Percentiles rank a stretch among this genome's conserved stretches.
Conservation (phyloP, 169 alveolate genomes). For the Eimeria sp. region DNA sequence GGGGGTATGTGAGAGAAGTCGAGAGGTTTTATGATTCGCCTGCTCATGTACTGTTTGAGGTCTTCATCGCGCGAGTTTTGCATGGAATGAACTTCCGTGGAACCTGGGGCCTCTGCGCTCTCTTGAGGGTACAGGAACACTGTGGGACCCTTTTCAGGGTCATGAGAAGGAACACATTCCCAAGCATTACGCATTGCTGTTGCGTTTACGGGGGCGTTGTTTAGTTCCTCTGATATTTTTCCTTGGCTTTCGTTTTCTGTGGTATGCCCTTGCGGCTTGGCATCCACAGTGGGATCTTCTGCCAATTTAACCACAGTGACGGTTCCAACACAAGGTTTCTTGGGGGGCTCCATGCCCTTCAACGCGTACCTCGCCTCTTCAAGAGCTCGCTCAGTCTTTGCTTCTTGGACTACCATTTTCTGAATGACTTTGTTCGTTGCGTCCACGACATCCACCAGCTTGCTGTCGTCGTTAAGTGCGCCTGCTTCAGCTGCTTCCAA, state of each 20-base stretch:
- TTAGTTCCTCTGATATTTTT: neutral
- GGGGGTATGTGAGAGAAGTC: constrained; percentile 79
- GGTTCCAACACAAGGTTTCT: neutral
- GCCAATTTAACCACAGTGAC: neutral
- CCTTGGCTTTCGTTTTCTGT: neutral
- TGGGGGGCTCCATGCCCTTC: constrained; percentile 55
- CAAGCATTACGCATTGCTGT: constrained; percentile 22
- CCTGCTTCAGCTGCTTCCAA: constrained; percentile 76
- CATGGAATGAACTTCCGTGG: neutral
- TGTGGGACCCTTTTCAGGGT: constrained; percentile 65
- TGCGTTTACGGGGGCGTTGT: neutral
- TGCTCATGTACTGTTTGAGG: neutral
- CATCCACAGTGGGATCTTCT: neutral
- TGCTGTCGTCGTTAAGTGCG: constrained; percentile 59
- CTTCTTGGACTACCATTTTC: constrained; percentile 36
- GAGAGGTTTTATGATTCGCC: constrained; percentile 50
- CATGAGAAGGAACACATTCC: constrained; percentile 67
- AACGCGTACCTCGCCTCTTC: constrained; percentile 58
- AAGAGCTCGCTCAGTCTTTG: constrained; percentile 11
- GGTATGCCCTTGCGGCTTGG: constrained; percentile 39
- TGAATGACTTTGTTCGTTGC: constrained; percentile 66
- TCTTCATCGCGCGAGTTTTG: neutral
- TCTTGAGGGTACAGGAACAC: constrained; percentile 67
- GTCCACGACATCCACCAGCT: constrained; percentile 68
- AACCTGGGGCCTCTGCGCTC: neutral